Base-by-base conservation (phyloP, 768 basidiomycete genomes). In the Arthromyces matolae region DNA sequence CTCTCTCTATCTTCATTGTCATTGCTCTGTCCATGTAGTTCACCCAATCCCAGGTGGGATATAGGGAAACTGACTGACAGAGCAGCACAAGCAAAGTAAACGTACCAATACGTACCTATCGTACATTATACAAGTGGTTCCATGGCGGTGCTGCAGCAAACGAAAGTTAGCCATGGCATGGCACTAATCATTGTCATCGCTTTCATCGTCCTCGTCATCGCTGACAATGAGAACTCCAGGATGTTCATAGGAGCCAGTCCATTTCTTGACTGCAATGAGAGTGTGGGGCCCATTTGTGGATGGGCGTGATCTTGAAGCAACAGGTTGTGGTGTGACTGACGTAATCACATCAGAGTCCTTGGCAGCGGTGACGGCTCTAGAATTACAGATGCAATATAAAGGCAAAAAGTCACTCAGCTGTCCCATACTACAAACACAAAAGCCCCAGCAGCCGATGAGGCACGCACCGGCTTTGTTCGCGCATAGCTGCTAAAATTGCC, bases 381-480 rank as follows among this genome's bases (percentile, higher is more conserved):
- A 58, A 55, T 47, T 49, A 60, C 43, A 51, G 56, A 56, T 29
- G 25, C 47, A 46, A 48, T 56, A 53, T 44, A 42, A 52, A 38
- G 47, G 50, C 46, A 47, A 44, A 47, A 47, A 50, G 50, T 47
- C 44, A 55, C 60, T 65, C 48, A 62, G 60, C 52, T 51, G 47
- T 51, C 42, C 44, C 42, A 39, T n/a, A 25, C 18, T 9, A 16
- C 42, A 40, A 38, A 28, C 16, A 42, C 25, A 27, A 24, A 34
- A 32, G 38, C 42, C 55, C 55, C 44, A 41, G 50, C 45, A 39
- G 27, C 37, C 43, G 33, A 44, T 25, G 39, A 29, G 28, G 29
- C 31, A 79, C 80, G 67, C 71, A 83, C 81, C 78, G 72, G 53
- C 66, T 75, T 54, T 69, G 70, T 62, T 78, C 73, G 36, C 75